Evolutionary conservation across 1,284 basidiomycete genomes (phyloP).

Genomic region (Flammula alnicola): DNA sequence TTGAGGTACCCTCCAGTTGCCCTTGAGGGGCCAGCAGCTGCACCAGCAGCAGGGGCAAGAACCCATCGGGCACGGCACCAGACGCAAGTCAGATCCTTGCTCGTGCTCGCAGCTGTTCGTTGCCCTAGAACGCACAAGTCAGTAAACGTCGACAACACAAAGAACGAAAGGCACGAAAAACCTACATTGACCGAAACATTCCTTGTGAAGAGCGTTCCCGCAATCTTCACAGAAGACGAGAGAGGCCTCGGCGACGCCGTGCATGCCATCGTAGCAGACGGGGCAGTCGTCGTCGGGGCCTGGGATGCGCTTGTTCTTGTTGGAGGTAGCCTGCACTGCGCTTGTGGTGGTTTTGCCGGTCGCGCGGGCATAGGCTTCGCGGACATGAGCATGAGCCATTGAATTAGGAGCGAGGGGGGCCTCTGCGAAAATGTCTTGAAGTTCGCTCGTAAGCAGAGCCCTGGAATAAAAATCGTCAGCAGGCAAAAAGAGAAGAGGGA

Average conservation of each 20-base stretch:
- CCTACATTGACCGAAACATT: slow-evolving; percentile 74
- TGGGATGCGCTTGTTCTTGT: slow-evolving; percentile 54
- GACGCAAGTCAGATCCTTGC: slow-evolving; percentile 60
- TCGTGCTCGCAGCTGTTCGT: slow-evolving; percentile 37
- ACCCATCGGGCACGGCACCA: slow-evolving; percentile 69
- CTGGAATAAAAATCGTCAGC: slow-evolving; percentile 41
- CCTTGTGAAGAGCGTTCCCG: slow-evolving; percentile 68
- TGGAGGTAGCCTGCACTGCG: slow-evolving; percentile 11
- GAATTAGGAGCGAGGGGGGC: slow-evolving; percentile 68
- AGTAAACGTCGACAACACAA: too few species aligned
- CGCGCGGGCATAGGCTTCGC: slow-evolving; percentile 59
- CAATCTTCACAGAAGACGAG: slow-evolving; percentile 71
- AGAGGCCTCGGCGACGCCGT: slow-evolving; percentile 43
- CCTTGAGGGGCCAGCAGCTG: slow-evolving; percentile 21
- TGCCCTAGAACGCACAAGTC: too few species aligned
- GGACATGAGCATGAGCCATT: slow-evolving; percentile 53
- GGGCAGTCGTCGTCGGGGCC: slow-evolving; percentile 72
- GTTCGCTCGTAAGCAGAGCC: slow-evolving; percentile 67
- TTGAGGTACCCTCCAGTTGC: slow-evolving; percentile 71
- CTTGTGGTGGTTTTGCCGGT: slow-evolving; percentile 48
- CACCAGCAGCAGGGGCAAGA: slow-evolving; percentile 24
- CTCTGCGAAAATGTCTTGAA: slow-evolving; percentile 62
- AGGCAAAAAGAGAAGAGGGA: neutral
- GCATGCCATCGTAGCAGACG: slow-evolving; percentile 75
- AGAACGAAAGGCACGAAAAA: too few species aligned